Conservation (phyloP, 257 asterid genomes). For the Ehretia macrophylla region DNA sequence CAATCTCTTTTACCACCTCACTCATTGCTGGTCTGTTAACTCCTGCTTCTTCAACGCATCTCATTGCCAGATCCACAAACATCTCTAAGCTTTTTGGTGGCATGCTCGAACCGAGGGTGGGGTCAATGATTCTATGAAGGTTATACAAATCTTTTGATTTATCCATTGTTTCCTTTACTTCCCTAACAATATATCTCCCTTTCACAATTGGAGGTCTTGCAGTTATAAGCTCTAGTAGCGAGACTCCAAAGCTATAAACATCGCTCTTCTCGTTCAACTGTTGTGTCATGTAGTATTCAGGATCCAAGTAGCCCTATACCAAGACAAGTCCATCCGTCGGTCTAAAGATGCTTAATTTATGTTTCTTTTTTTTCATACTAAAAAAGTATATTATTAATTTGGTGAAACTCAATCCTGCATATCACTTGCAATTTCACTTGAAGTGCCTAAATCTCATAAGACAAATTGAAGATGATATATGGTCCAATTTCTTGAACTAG, state of each 20-base stretch:
- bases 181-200: conserved; percentile 73
- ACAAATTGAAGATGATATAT: no score
- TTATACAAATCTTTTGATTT: conserved; percentile 51
- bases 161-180: conserved; percentile 58
- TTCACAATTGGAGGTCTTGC: conserved; percentile 65
- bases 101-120: conserved; percentile 41
- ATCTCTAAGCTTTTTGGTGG: conserved; percentile 57
- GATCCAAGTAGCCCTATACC: conserved; percentile 90
- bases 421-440: no score
- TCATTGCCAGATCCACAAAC: conserved; percentile 62
- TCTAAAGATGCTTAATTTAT: neutral
- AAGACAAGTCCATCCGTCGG: neutral
- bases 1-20: conserved; percentile 80
- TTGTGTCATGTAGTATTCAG: conserved; percentile 90
- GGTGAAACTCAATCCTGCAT: no score
- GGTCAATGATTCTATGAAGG: conserved; percentile 68
- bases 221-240: conserved; percentile 62
- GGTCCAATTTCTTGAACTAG: no score
- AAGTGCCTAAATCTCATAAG: no score
- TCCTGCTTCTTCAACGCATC: conserved; percentile 64
- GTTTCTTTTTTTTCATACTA: no score
- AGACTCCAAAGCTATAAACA: conserved; percentile 77
- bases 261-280: conserved; percentile 87
- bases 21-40: conserved; percentile 60
- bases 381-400: no score